Evolutionary conservation across 2,329 filamentous ascomycete species (phyloP).

Genomic region (Chrysosphaeria jannelii): DNA sequence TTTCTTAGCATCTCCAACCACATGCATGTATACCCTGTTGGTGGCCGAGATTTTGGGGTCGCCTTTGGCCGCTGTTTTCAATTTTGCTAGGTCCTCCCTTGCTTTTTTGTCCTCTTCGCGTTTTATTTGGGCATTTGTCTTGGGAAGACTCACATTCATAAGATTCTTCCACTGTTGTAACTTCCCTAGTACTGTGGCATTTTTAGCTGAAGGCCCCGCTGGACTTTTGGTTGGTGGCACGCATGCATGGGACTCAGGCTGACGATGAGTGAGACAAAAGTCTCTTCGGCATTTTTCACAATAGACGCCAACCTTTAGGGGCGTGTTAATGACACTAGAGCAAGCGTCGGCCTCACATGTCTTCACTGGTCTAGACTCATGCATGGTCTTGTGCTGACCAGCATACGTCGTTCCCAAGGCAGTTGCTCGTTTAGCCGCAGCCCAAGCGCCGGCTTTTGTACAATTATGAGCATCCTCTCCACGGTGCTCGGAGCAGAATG

Average conservation of each 20-base stretch:
- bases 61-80: conserved; percentile 76
- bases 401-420: conserved; percentile 21
- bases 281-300: conserved; percentile 40
- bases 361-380: conserved; percentile 22
- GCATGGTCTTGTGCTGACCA: conserved; percentile 21
- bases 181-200: no score
- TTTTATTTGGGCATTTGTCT: no score
- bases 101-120: conserved; percentile 19
- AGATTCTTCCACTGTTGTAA: no score
- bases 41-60: conserved; percentile 53
- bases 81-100: conserved; percentile 36
- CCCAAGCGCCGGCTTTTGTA: conserved; percentile 28
- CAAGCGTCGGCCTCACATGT: conserved; percentile 36
- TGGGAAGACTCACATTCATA: no score
- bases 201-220: conserved; percentile 53
- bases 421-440: conserved; percentile 21
- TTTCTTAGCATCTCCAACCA: conserved; percentile 68
- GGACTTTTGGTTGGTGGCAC: conserved; percentile 23
- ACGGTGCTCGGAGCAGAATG: conserved; percentile 83
- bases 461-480: conserved; percentile 55
- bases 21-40: conserved; percentile 69
- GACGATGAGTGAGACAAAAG: conserved; percentile 51
- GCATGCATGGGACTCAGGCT: conserved; percentile 62
- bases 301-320: conserved; percentile 35
- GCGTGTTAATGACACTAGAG: conserved; percentile 41